Evolutionary conservation across 1,284 basidiomycete species (phyloP).

Genomic region (Stygiomarasmius scandens): DNA sequence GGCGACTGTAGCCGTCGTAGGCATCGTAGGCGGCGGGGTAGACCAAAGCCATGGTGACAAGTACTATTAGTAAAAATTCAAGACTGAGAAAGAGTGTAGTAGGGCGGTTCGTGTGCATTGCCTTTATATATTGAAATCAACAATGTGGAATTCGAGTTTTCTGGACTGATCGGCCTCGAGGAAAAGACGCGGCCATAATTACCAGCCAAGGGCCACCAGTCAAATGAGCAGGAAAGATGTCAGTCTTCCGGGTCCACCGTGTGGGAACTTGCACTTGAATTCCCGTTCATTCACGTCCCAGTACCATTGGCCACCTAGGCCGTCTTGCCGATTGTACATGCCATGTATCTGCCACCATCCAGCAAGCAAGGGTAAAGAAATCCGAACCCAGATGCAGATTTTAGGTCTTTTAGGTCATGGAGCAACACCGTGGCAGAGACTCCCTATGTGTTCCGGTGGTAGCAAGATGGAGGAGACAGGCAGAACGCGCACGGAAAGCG

Average conservation of each 20-base stretch:
- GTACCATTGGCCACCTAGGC: background rate
- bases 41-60: constrained; percentile 12
- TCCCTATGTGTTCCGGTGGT: too few species aligned
- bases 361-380: too few species aligned
- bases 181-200: constrained; percentile 7
- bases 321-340: background rate
- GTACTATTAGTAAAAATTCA: too few species aligned
- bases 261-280: background rate
- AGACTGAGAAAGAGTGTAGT: background rate
- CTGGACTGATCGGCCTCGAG: constrained; percentile 11
- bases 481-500: too few species aligned
- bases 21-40: constrained; percentile 14
- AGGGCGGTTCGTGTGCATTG: background rate
- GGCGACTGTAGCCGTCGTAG: constrained; percentile 13
- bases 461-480: too few species aligned
- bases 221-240: background rate
- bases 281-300: background rate
- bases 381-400: too few species aligned
- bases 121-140: constrained; percentile 9
- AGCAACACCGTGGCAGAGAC: too few species aligned
- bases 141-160: constrained; percentile 7
- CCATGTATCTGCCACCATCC: background rate
- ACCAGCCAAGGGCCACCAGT: background rate
- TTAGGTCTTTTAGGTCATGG: too few species aligned
- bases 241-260: background rate